Percentiles rank a stretch among this genome's conserved stretches.
Evolutionary conservation across 2,329 filamentous ascomycete species (phyloP).

Genomic region (Bretziella fagacearum): DNA sequence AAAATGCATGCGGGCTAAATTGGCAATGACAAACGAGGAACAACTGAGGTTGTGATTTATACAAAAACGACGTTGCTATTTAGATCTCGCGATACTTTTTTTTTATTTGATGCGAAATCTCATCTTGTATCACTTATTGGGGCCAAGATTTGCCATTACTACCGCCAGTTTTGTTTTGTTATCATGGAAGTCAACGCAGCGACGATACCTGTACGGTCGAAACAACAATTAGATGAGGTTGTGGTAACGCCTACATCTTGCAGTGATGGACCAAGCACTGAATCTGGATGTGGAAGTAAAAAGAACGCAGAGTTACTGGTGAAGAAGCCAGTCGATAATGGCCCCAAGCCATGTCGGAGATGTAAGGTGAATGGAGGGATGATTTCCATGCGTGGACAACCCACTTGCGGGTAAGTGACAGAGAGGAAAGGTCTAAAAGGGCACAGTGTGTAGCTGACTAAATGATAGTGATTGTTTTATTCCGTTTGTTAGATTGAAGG

Average conservation of each 20-base stretch:
- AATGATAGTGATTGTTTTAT: conserved; percentile 47
- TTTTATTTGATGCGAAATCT: too few species aligned
- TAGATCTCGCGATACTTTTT: too few species aligned
- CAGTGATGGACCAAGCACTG: not conserved
- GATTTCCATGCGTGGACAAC: conserved; percentile 15
- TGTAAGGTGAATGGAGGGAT: conserved; percentile 12
- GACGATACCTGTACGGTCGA: not conserved
- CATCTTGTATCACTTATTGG: not conserved
- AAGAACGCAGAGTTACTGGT: not conserved
- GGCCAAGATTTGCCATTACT: not conserved
- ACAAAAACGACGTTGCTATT: too few species aligned
- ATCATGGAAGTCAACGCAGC: not conserved
- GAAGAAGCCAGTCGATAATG: conserved; percentile 3
- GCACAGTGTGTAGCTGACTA: not conserved
- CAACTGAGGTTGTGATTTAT: too few species aligned
- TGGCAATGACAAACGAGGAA: too few species aligned
- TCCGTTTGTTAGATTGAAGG: conserved; percentile 61
- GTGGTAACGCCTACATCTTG: not conserved
- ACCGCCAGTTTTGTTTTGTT: not conserved
- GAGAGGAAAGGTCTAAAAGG: not conserved
- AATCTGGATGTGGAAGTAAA: conserved; percentile 1
- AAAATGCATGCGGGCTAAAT: too few species aligned
- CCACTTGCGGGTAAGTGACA: conserved; percentile 18
- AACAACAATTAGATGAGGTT: not conserved
- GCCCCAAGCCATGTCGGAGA: conserved; percentile 11